These are phyloP conservation scores for Xylaria digitata DNA, from an alignment of 2,329 filamentous ascomycete genomes.

Conservation along the genomic window DNA sequence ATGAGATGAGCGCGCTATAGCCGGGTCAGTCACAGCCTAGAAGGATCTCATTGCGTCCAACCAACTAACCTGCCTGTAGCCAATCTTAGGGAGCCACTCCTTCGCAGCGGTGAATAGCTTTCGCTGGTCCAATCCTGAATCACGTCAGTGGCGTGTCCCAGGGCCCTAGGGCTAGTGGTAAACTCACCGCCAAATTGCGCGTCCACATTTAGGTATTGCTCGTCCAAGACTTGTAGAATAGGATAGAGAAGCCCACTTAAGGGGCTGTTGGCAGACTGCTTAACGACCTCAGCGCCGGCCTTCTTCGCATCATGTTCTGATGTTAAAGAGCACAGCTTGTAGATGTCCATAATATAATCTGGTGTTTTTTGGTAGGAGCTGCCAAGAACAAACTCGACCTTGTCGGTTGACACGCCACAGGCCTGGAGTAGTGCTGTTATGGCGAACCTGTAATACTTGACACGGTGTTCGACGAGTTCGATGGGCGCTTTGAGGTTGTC, in stretches of 20 bases:
- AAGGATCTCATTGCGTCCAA: neutral
- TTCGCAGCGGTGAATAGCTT: conserved; percentile 90
- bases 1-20: conserved; percentile 71
- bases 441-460: conserved; percentile 82
- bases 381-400: conserved; percentile 85
- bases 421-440: conserved; percentile 81
- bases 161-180: neutral
- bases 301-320: conserved; percentile 75
- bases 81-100: conserved; percentile 85
- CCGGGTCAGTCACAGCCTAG: conserved; percentile 1
- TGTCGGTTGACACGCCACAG: conserved; percentile 81
- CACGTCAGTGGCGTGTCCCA: conserved; percentile 15
- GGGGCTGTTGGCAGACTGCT: conserved; percentile 83
- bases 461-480: conserved; percentile 84
- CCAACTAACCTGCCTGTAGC: conserved; percentile 69
- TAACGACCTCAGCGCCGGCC: conserved; percentile 93
- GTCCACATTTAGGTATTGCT: conserved; percentile 88
- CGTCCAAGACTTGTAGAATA: conserved; percentile 89
- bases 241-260: conserved; percentile 83
- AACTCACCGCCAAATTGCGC: conserved; percentile 80
- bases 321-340: conserved; percentile 80
- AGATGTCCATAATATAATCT: conserved; percentile 89
- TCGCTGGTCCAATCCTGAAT: conserved; percentile 75
- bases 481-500: conserved; percentile 88
- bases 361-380: conserved; percentile 80